Percentiles rank a stretch among this genome's conserved stretches.
These are phyloP conservation scores for Globisporangium recalcitrans DNA, from an alignment of 352 stramenopile species.

Conservation along the genomic window DNA sequence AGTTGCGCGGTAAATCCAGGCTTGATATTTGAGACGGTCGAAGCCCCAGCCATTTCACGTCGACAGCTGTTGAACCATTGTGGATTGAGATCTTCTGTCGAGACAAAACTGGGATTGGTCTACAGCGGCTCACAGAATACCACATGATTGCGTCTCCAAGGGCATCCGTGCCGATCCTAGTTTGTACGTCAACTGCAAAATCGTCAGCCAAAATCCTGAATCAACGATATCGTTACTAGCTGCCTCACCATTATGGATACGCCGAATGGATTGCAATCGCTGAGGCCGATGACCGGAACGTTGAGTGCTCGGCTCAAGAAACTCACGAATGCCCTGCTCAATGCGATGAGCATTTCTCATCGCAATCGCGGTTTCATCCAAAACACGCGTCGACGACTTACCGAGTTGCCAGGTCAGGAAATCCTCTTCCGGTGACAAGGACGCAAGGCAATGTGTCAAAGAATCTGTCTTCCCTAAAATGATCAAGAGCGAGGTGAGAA, in stretches of 20 bases:
- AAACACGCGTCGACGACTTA: too few species aligned
- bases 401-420: constrained; percentile 92
- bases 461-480: constrained; percentile 77
- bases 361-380: not conserved
- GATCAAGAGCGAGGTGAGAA: not conserved
- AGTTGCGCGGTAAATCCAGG: constrained; percentile 43
- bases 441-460: constrained; percentile 87
- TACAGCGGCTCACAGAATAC: constrained; percentile 19
- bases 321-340: constrained; percentile 74
- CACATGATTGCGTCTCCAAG: constrained; percentile 55
- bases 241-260: constrained; percentile 84
- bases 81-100: not conserved
- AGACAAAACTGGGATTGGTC: not conserved
- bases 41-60: constrained; percentile 91
- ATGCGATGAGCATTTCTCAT: too few species aligned
- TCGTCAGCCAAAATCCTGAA: not conserved
- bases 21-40: constrained; percentile 69
- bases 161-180: constrained; percentile 84
- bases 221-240: not conserved
- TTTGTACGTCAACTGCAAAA: constrained; percentile 82
- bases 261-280: constrained; percentile 94
- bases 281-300: constrained; percentile 89
- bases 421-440: constrained; percentile 91
- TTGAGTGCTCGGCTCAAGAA: constrained; percentile 61
- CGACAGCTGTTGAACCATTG: constrained; percentile 32